Evolutionary conservation across 2,329 filamentous ascomycete species (phyloP).

Genomic region (Calonectria pseudoturangicola): DNA sequence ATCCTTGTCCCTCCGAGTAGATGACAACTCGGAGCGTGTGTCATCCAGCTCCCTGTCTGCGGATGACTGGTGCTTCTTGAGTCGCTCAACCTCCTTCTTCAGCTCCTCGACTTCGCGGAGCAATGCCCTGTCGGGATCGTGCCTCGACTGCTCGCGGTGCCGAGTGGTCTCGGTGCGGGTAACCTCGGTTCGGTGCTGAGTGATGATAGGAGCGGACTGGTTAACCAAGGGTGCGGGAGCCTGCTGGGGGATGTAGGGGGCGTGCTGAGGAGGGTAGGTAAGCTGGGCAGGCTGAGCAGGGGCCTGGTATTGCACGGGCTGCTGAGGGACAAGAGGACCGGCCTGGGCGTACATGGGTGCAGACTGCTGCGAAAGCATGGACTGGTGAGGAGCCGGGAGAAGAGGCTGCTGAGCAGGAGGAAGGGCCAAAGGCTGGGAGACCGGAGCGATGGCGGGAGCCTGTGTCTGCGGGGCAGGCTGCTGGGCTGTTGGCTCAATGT

Average conservation of each 20-base stretch:
- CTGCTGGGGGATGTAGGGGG: slow-evolving; percentile 20
- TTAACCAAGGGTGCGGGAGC: not conserved
- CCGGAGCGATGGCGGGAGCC: slow-evolving; percentile 31
- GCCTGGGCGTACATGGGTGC: slow-evolving; percentile 43
- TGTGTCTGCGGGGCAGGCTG: slow-evolving; percentile 3
- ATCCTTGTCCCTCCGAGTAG: slow-evolving; percentile 53
- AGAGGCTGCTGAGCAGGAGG: slow-evolving; percentile 30
- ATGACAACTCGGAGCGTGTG: slow-evolving; percentile 49
- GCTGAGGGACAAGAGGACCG: slow-evolving; percentile 30
- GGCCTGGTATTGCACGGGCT: not conserved
- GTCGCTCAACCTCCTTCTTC: slow-evolving; percentile 42
- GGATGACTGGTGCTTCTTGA: slow-evolving; percentile 51
- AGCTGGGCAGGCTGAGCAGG: slow-evolving; percentile 15
- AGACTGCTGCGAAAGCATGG: slow-evolving; percentile 33
- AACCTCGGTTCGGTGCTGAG: slow-evolving; percentile 20
- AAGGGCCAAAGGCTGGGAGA: slow-evolving; percentile 16
- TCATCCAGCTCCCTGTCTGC: slow-evolving; percentile 51
- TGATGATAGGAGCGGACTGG: slow-evolving; percentile 14
- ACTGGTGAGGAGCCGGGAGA: slow-evolving; percentile 29
- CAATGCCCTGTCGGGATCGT: slow-evolving; percentile 49
- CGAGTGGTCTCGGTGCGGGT: slow-evolving; percentile 33
- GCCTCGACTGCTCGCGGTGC: slow-evolving; percentile 46
- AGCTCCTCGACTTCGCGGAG: slow-evolving; percentile 50
- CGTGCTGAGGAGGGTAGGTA: not conserved
- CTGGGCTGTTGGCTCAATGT: slow-evolving; percentile 52